These are phyloP conservation scores for Wickerhamiella australiensis DNA, from an alignment of 805 yeast genomes.

Conservation along the genomic window DNA sequence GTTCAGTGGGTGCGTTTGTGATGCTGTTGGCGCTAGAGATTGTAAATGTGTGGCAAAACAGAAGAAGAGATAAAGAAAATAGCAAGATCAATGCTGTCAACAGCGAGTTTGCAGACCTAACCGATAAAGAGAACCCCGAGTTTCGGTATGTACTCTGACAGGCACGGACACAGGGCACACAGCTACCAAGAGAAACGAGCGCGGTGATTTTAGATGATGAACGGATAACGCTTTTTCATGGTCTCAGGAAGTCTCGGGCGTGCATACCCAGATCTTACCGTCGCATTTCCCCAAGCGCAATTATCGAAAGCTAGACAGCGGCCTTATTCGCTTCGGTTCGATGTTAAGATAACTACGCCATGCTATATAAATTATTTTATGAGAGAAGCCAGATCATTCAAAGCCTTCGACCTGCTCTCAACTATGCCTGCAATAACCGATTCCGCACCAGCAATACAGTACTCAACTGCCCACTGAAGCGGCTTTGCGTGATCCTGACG, in stretches of 20 bases:
- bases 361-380: background rate
- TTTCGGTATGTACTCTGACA: conserved; percentile 33
- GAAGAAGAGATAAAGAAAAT: conserved; percentile 3
- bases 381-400: background rate
- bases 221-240: too few relatives aligned
- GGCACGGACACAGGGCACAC: too few relatives aligned
- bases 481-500: background rate
- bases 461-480: background rate
- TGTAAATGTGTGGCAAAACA: conserved; percentile 8
- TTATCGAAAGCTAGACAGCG: too few relatives aligned
- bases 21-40: conserved; percentile 23
- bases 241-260: too few relatives aligned
- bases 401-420: background rate
- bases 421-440: background rate
- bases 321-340: too few relatives aligned
- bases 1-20: conserved; percentile 34
- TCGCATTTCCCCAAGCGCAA: too few relatives aligned
- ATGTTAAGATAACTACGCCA: too few relatives aligned
- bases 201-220: too few relatives aligned
- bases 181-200: too few relatives aligned
- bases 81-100: background rate
- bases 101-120: conserved; percentile 36
- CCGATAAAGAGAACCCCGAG: conserved; percentile 40
- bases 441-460: background rate
- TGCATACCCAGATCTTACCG: too few relatives aligned